Conservation (phyloP, 208 protist genomes). For the Acanthamoeba sp. region DNA sequence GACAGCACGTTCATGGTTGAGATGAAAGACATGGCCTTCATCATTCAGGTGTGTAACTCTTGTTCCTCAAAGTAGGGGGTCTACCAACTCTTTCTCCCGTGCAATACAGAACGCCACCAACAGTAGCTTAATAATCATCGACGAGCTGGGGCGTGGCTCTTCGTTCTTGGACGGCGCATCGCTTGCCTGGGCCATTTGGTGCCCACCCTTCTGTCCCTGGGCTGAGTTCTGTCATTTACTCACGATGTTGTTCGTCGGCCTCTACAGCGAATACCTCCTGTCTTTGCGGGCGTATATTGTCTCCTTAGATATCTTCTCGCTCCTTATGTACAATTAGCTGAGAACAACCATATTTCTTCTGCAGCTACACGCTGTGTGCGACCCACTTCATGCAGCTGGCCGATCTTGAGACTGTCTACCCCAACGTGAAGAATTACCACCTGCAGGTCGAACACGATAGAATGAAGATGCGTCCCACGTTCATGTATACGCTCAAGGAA, state of each 20-base stretch:
- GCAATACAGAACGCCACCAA: constrained; percentile 53
- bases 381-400: constrained; percentile 71
- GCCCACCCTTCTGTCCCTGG: neutral
- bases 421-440: constrained; percentile 75
- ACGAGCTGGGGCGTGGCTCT: constrained; percentile 60
- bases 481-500: constrained; percentile 68
- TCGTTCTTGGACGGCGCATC: constrained; percentile 61
- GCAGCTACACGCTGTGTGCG: constrained; percentile 41
- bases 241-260: neutral
- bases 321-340: neutral
- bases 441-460: constrained; percentile 67
- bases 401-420: constrained; percentile 30
- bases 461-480: neutral
- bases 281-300: neutral
- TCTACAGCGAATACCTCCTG: constrained; percentile 53
- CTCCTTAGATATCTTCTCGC: neutral
- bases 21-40: constrained; percentile 85
- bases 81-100: neutral
- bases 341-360: neutral
- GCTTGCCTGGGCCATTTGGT: constrained; percentile 69
- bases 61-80: too few relatives aligned
- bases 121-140: constrained; percentile 66
- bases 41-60: constrained; percentile 70
- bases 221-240: neutral
- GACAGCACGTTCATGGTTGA: constrained; percentile 81